Conservation (phyloP, 805 yeast species). For the Yueomyces sinensis region DNA sequence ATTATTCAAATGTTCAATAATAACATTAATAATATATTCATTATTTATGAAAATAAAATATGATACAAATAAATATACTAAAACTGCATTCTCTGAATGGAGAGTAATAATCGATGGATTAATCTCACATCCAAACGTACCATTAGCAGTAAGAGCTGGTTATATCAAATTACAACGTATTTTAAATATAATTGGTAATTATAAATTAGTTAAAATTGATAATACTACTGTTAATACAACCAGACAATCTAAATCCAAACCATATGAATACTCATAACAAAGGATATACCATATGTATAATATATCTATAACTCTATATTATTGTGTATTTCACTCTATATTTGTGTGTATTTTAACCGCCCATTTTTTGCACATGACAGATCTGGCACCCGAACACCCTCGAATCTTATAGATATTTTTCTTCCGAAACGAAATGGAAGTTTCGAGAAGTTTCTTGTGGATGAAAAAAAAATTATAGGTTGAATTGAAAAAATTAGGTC, state of each 20-base stretch:
- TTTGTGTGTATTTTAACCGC: not conserved
- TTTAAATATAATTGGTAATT: conserved; percentile 2
- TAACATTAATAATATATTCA: conserved; percentile 39
- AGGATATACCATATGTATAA: not conserved
- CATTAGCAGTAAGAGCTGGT: conserved; percentile 31
- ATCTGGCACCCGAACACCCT: not conserved
- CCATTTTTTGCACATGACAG: not conserved
- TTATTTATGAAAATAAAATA: conserved; percentile 64
- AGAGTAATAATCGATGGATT: conserved; percentile 56
- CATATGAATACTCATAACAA: not conserved
- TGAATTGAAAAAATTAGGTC: not conserved
- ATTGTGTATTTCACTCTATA: not conserved
- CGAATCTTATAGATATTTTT: not conserved
- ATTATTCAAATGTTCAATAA: conserved; percentile 52
- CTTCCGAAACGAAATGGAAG: not conserved
- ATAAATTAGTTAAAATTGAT: not conserved
- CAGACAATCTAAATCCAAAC: not conserved
- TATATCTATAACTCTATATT: not conserved
- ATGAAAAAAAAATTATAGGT: not conserved
- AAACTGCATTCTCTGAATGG: conserved; percentile 50
- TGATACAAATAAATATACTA: conserved; percentile 63
- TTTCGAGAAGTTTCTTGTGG: conserved; percentile 1
- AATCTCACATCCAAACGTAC: conserved; percentile 38
- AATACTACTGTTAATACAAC: not conserved
- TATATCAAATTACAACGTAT: conserved; percentile 30